phyloP scores from a whole-genome alignment of 2,329 filamentous ascomycete genomes.

The Clarireedia monteithiana region DNA sequence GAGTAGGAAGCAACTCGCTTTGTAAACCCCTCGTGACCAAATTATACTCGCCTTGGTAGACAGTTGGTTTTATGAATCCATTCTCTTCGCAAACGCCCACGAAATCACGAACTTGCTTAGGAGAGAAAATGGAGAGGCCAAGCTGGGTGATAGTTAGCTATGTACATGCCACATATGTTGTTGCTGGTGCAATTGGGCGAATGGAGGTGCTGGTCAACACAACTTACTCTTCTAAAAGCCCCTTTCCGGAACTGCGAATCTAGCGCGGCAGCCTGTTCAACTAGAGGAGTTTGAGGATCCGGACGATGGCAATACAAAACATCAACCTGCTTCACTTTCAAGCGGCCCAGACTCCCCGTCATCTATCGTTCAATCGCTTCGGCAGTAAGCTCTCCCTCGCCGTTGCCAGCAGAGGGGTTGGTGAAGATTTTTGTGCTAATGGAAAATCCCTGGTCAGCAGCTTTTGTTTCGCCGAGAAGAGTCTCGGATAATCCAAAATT shows the following conservation, averaged over 20 bases:
- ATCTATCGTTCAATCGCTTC: not conserved
- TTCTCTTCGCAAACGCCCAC: not conserved
- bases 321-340: not conserved
- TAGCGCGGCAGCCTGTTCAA: conserved; percentile 17
- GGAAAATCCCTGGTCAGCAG: conserved; percentile 3
- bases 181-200: not conserved
- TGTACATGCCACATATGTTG: not conserved
- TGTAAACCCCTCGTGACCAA: conserved; percentile 5
- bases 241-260: conserved; percentile 25
- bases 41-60: conserved; percentile 28
- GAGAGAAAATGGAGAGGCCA: not conserved
- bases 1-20: not conserved
- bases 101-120: not conserved
- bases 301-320: conserved; percentile 9
- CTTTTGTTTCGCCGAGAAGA: conserved; percentile 4
- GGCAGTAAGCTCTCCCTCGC: not conserved
- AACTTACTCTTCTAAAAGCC: conserved; percentile 19
- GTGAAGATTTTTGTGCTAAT: conserved; percentile 11
- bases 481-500: conserved; percentile 7
- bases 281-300: conserved; percentile 18
- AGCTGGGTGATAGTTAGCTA: conserved; percentile 9
- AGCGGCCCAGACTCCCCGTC: not conserved
- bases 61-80: conserved; percentile 20
- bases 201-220: too few species aligned
- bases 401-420: not conserved